A percentile compares a stretch with the other conserved stretches of the same genome.
Evolutionary conservation across 192 early-diverging fungal species (phyloP).

Genomic region (Podila minutissima): DNA sequence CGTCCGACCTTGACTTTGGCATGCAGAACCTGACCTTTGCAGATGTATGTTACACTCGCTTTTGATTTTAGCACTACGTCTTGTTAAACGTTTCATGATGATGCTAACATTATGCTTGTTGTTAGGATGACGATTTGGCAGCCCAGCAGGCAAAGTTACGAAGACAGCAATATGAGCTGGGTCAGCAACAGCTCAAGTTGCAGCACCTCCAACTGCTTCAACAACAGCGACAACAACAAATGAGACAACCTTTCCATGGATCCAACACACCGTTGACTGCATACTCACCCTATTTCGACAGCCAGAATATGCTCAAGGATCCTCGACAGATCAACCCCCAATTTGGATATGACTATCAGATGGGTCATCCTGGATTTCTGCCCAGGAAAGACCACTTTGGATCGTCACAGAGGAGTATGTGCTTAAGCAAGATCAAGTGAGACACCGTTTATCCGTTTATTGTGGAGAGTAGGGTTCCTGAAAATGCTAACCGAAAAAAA

Average conservation of each 20-base stretch:
- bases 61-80: too few species aligned
- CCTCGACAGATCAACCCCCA: conserved; percentile 40
- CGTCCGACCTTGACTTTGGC: conserved; percentile 59
- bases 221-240: conserved; percentile 27
- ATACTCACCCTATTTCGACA: conserved; percentile 46
- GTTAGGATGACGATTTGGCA: conserved; percentile 54
- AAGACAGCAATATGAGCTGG: conserved; percentile 53
- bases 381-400: conserved; percentile 29
- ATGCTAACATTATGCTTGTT: background rate
- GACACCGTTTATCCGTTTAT: too few species aligned
- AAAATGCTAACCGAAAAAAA: background rate
- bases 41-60: conserved; percentile 12
- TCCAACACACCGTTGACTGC: conserved; percentile 49
- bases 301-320: conserved; percentile 43
- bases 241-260: conserved; percentile 29
- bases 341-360: conserved; percentile 43
- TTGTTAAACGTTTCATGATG: background rate
- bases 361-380: conserved; percentile 29
- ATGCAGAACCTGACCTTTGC: conserved; percentile 62
- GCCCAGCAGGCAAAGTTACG: conserved; percentile 51
- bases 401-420: conserved; percentile 27
- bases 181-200: conserved; percentile 61
- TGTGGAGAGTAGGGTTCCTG: too few species aligned
- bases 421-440: too few species aligned
- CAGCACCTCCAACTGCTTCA: conserved; percentile 25